Evolutionary conservation across 331 rosid genomes (phyloP), one percentile per base, ranked within the genome.

Genomic region (Cucumis variabilis): DNA sequence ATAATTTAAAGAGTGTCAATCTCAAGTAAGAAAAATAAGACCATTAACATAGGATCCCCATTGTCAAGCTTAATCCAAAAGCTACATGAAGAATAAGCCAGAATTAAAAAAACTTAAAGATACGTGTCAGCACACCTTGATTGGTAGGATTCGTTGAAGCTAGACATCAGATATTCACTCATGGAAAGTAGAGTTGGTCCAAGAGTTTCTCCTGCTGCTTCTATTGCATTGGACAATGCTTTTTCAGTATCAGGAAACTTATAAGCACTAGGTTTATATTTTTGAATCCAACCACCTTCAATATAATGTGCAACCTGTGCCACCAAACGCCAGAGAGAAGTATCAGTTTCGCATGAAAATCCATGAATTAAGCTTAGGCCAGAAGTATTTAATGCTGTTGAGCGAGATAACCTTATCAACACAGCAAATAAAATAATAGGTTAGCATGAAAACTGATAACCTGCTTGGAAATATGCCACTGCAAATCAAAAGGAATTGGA

Each of bases 131-230:
- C 93, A 86, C 69, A 94, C 99, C 99, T 97, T 72, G 99, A 97
- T 88, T 97, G 95, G 93, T 97, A 97, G 89, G 99, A 97, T 88
- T 94, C 97, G 70, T 97, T 95, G 92, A 95, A 97, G 96, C 99
- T 97, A 81, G 99, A 95, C 99, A 97, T 95, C 85, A 97, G 92
- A 90, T 92, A 97, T 94, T 95, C 98, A 81, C 99, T 97, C 96
- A 97, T 93, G 17, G 95, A 94, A 82, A 97, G 92, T 81, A 97
- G 89, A 91, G 92, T 78, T 88, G 98, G 99, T 53, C 99, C 99
- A 88, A 97, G 81, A 75, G 90, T 91, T 90, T 95, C 94, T 86
- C 99, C 99, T 46, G 99, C 99, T 46, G 92, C 98, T 86, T 95
- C 95, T 85, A 97, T 89, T 87, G 99, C 95, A 89, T 97, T 92